Conservation (phyloP, 2,329 filamentous ascomycete species). For the Periglandula ipomoeae region DNA sequence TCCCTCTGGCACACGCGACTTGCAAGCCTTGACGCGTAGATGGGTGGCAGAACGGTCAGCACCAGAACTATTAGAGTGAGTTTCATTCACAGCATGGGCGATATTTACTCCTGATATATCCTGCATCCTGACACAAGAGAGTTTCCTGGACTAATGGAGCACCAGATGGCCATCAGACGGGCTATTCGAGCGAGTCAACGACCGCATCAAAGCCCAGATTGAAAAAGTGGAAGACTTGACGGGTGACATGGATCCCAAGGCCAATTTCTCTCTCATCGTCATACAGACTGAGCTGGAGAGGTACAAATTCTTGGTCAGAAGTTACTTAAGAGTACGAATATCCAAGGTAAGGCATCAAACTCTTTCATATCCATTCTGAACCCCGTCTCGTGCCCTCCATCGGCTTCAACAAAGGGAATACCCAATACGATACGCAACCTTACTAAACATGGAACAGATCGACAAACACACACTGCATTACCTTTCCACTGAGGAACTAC, state of each 20-base stretch:
- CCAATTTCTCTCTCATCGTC: constrained; percentile 88
- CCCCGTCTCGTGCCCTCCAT: no score
- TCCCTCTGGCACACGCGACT: constrained; percentile 58
- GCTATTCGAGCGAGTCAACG: constrained; percentile 75
- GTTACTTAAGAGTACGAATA: constrained; percentile 74
- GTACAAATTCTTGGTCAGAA: constrained; percentile 83
- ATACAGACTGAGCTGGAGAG: constrained; percentile 94
- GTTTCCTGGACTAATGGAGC: no score
- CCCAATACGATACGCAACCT: no score
- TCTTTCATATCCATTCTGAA: no score
- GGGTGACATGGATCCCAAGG: constrained; percentile 77
- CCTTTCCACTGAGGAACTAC: constrained; percentile 45
- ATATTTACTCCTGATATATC: not conserved
- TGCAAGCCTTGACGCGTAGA: constrained; percentile 80
- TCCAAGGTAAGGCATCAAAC: constrained; percentile 61
- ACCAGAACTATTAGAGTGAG: constrained; percentile 77
- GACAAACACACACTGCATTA: constrained; percentile 70
- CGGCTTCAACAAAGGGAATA: no score
- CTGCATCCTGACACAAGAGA: no score
- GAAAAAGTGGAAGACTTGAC: constrained; percentile 67
- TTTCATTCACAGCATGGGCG: not conserved
- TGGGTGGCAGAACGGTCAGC: constrained; percentile 90
- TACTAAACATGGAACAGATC: constrained; percentile 41
- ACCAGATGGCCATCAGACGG: constrained; percentile 58
- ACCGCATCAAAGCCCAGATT: constrained; percentile 60